Percentiles rank a stretch among this genome's conserved stretches.
Conservation (phyloP, 2,329 filamentous ascomycete species). For the Amylocarpus encephaloides region DNA sequence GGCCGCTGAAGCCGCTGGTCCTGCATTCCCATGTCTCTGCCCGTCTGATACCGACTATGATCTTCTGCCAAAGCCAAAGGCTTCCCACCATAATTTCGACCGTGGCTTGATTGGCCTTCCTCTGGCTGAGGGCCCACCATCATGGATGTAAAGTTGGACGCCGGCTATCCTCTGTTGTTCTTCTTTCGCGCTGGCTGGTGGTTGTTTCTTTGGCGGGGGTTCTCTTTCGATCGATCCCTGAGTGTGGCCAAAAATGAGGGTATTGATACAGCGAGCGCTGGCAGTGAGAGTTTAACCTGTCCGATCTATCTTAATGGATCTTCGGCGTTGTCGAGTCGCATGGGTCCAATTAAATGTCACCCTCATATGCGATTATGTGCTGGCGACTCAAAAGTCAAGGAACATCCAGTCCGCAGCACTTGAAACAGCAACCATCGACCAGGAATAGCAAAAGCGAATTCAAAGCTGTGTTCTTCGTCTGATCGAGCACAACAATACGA, state of each 20-base stretch:
- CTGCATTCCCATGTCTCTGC: constrained; percentile 15
- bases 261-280: constrained; percentile 6
- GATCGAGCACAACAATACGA: constrained; percentile 18
- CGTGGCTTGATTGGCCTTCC: constrained; percentile 31
- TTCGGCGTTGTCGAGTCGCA: constrained; percentile 27
- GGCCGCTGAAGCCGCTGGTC: constrained; percentile 20
- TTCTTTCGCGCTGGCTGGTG: background rate
- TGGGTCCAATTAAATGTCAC: constrained; percentile 23
- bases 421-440: constrained; percentile 27
- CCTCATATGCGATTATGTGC: constrained; percentile 27
- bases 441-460: constrained; percentile 17
- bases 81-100: constrained; percentile 19
- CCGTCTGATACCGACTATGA: constrained; percentile 14
- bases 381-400: constrained; percentile 28
- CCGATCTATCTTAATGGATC: constrained; percentile 9
- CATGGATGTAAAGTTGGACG: constrained; percentile 1
- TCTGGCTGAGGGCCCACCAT: constrained; percentile 34
- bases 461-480: constrained; percentile 9
- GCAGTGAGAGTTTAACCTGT: constrained; percentile 9
- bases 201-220: constrained; percentile 3
- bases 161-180: constrained; percentile 13
- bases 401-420: constrained; percentile 25
- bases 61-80: constrained; percentile 12
- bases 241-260: constrained; percentile 19
- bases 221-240: constrained; percentile 5